phyloP scores from a whole-genome alignment of 257 asterid genomes.

The Fraxinus quadrangulata region DNA sequence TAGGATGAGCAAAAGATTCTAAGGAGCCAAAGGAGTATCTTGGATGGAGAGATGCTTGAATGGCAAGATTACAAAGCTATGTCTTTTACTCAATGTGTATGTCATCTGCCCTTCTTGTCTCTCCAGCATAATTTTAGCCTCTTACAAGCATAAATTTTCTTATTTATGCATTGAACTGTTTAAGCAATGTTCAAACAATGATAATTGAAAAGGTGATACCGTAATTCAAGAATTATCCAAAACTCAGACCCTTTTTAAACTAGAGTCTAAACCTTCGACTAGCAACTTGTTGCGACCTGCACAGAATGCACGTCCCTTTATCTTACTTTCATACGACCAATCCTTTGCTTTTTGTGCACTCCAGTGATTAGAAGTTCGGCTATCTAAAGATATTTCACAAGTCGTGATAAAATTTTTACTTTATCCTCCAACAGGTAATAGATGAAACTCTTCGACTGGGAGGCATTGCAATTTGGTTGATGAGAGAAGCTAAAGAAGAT shows the following conservation, averaged over 20 bases:
- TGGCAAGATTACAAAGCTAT: conserved; percentile 87
- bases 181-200: not conserved
- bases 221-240: not conserved
- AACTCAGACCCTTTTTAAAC: not conserved
- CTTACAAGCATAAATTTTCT: not conserved
- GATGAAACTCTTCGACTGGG: conserved; percentile 89
- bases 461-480: conserved; percentile 90
- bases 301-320: not conserved
- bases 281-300: not conserved
- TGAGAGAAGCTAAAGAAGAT: conserved; percentile 84
- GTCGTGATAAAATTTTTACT: not conserved
- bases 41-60: conserved; percentile 51
- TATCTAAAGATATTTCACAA: not conserved
- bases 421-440: conserved; percentile 53
- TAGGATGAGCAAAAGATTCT: conserved; percentile 79
- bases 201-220: not conserved
- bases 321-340: not conserved
- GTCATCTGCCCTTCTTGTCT: conserved; percentile 27
- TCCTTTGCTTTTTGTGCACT: not conserved
- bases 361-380: not conserved
- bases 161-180: not conserved
- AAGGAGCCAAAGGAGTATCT: conserved; percentile 37
- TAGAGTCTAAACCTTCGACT: not conserved
- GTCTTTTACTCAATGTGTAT: conserved; percentile 87
- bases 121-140: not conserved